These are phyloP conservation scores for Wolfiporia cocos DNA, from an alignment of 1,284 basidiomycete genomes.

Conservation along the genomic window DNA sequence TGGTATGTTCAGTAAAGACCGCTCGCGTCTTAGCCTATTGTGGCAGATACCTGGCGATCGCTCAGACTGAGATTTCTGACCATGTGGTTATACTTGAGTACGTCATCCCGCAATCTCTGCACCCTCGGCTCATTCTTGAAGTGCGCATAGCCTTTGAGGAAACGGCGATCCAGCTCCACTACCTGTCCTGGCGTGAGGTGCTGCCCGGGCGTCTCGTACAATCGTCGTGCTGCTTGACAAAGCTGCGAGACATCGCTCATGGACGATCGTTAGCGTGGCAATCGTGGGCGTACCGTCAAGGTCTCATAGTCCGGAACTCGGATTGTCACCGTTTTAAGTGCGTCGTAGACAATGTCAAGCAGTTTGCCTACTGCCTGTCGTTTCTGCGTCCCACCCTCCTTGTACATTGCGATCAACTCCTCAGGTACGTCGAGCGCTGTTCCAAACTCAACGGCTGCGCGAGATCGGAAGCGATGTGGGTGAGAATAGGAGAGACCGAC, in stretches of 20 bases:
- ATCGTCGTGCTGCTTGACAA: slow-evolving; percentile 90
- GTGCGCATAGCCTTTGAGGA: slow-evolving; percentile 90
- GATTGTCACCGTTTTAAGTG: slow-evolving; percentile 93
- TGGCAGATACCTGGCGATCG: slow-evolving; percentile 81
- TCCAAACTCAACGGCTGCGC: slow-evolving; percentile 97
- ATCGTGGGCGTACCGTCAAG: slow-evolving; percentile 67
- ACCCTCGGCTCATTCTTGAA: slow-evolving; percentile 95
- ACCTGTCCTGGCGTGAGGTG: slow-evolving; percentile 93
- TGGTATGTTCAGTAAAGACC: slow-evolving; percentile 19
- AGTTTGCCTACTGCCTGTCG: slow-evolving; percentile 88
- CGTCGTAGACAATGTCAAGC: slow-evolving; percentile 91
- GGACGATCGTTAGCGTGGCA: too few species aligned
- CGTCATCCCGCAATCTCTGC: slow-evolving; percentile 75
- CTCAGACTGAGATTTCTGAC: slow-evolving; percentile 90
- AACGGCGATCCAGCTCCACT: slow-evolving; percentile 93
- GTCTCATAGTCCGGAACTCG: slow-evolving; percentile 98
- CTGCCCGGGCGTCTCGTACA: slow-evolving; percentile 95
- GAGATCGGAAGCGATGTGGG: slow-evolving; percentile 89
- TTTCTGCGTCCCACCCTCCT: slow-evolving; percentile 85
- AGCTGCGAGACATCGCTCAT: slow-evolving; percentile 46
- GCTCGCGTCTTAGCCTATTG: too few species aligned
- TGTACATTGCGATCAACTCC: slow-evolving; percentile 88
- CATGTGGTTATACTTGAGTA: slow-evolving; percentile 92
- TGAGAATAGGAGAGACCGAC: slow-evolving; percentile 96
- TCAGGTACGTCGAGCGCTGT: slow-evolving; percentile 83